Evolutionary conservation across 495 filamentous ascomycete species (phyloP), one percentile per base, ranked within the genome.

Genomic region (Talaromyces wortmannii): DNA sequence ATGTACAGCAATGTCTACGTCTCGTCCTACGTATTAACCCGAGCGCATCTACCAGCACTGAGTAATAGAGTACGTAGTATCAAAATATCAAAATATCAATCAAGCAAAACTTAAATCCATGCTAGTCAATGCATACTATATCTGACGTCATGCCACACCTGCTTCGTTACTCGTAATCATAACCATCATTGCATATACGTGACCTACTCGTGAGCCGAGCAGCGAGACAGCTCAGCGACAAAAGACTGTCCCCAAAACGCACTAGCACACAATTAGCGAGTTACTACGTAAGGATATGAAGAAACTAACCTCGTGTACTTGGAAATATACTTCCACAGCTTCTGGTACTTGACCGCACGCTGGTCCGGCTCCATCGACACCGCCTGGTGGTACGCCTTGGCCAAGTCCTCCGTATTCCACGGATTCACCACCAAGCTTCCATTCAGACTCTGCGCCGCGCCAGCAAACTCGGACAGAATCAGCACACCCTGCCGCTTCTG

Each of bases 401-500:
- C 92, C 31, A 97, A 75, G 68, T 97, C 94, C 63, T 96, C 90
- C 0, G 90, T 96, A 63, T 97, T 97, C 94, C 94, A 97, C 5
- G 92, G 92, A 67, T 97, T 97, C 56, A 97, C 86, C 33, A 96
- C 91, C 45, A 97, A 77, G 60, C 88, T 90, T 55, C 94, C 94
- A 62, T 94, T 96, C 30, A 97, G 76, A 57, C 86, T 91, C 65
- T 97, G 92, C 0, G 92, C 94, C 11, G 94, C 92, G 11, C 92
- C 92, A 0, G 92, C 89, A 62, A 97, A 97, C 65, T 97, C 92
- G 47, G 92, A 96, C 15, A 97, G 82, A 31, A 97, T 90, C 82
- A 97, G 84, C 33, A 87, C 84, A 18, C 92, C 92, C 62, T 96
- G 90, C 7, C 89, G 83, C 64, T 95, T 86, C 60, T 87, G 77